Evolutionary conservation across 306 rosid genomes (phyloP).

Genomic region (Glycine tomentella): DNA sequence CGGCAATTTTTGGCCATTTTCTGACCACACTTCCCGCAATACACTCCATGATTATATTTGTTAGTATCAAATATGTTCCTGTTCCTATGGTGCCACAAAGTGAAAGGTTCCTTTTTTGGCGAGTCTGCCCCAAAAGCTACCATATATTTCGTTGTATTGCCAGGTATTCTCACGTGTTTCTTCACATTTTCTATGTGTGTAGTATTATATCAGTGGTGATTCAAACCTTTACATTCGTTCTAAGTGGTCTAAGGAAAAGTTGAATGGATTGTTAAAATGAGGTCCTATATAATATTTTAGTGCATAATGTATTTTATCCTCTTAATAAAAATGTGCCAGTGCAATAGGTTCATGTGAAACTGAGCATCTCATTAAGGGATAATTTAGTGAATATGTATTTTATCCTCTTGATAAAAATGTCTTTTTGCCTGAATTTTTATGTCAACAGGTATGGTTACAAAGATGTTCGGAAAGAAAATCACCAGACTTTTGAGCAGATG

Average conservation of each 20-base stretch:
- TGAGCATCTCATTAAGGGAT: constrained; percentile 30
- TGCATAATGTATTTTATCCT: too few relatives aligned
- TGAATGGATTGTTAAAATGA: not conserved
- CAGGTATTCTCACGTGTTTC: constrained; percentile 55
- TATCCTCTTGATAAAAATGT: constrained; percentile 2
- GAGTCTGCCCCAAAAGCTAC: constrained; percentile 90
- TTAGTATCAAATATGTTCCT: constrained; percentile 91
- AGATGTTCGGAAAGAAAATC: constrained; percentile 96
- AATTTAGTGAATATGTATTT: constrained; percentile 16
- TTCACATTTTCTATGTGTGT: not conserved
- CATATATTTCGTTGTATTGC: constrained; percentile 97
- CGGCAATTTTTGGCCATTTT: constrained; percentile 96
- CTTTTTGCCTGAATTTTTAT: constrained; percentile 32
- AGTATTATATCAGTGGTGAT: constrained; percentile 18
- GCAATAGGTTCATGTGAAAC: constrained; percentile 10
- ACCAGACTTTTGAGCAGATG: constrained; percentile 93
- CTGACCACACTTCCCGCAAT: constrained; percentile 72
- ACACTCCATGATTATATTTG: constrained; percentile 92
- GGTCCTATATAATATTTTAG: not conserved
- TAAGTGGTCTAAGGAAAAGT: constrained; percentile 4
- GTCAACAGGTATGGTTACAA: constrained; percentile 88
- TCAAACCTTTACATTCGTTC: constrained; percentile 2
- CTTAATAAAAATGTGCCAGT: not conserved
- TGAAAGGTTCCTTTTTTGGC: constrained; percentile 96
- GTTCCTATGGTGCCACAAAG: constrained; percentile 94